Conservation (phyloP, 148 eudicot genomes). For the Spergularia bocconei region DNA sequence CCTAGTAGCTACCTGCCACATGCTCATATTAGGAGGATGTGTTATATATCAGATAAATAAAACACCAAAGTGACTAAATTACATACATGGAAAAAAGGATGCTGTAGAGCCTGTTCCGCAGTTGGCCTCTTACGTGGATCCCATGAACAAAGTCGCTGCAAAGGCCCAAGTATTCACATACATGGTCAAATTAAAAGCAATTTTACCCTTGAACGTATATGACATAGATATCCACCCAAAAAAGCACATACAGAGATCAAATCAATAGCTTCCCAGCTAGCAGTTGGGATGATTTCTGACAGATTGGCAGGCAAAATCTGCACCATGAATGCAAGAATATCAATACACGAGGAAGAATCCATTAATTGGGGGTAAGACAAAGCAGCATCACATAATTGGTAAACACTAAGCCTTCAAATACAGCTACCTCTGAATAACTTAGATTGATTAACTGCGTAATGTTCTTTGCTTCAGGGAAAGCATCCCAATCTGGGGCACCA, state of each 20-base stretch:
- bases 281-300: conserved; percentile 66
- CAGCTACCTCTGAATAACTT: conserved; percentile 60
- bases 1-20: conserved; percentile 47
- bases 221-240: neutral
- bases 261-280: conserved; percentile 82
- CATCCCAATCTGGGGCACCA: conserved; percentile 71
- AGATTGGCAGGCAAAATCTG: conserved; percentile 70
- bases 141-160: conserved; percentile 85
- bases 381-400: neutral
- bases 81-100: conserved; percentile 84
- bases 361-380: neutral
- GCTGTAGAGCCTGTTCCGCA: conserved; percentile 74
- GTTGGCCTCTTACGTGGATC: conserved; percentile 89
- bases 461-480: conserved; percentile 65
- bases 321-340: conserved; percentile 8
- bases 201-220: neutral
- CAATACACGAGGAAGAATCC: conserved; percentile 11
- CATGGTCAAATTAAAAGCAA: conserved; percentile 3
- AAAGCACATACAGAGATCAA: conserved; percentile 62
- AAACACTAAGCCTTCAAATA: neutral
- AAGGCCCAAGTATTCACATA: conserved; percentile 14
- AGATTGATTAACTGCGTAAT: conserved; percentile 49
- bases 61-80: conserved; percentile 14
- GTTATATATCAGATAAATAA: neutral
- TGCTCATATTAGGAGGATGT: conserved; percentile 27